These are phyloP conservation scores for Castanea crenata DNA, from an alignment of 306 rosid species.

Conservation along the genomic window DNA sequence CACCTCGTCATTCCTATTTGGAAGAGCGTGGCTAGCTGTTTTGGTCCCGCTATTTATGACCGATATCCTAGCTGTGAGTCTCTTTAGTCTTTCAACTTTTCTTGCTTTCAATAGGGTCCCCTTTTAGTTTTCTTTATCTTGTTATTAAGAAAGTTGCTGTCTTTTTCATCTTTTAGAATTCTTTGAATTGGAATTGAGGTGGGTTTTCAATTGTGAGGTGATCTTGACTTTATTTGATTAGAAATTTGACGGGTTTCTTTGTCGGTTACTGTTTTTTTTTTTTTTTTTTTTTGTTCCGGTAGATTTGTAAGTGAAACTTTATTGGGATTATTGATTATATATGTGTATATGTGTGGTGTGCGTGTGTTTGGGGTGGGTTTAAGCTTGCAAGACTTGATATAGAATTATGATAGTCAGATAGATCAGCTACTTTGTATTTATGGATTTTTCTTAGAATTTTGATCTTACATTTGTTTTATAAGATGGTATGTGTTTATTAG, in stretches of 20 bases:
- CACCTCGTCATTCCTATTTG: conserved; percentile 46
- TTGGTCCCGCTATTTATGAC: conserved; percentile 24
- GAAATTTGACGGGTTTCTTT: neutral
- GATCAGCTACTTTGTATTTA: neutral
- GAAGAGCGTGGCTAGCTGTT: conserved; percentile 29
- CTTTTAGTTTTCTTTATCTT: neutral
- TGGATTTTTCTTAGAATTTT: neutral
- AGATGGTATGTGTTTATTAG: neutral
- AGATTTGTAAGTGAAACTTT: neutral
- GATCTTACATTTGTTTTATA: neutral
- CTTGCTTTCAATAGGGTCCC: neutral
- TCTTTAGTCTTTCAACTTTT: no score
- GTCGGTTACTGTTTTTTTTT: neutral
- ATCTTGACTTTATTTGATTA: neutral
- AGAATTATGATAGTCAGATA: neutral
- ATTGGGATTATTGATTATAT: neutral
- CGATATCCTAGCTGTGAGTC: conserved; percentile 49
- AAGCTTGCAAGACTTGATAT: neutral
- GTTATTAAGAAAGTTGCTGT: neutral
- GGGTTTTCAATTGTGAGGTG: neutral
- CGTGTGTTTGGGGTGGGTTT: neutral
- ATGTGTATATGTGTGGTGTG: neutral
- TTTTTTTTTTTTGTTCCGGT: neutral
- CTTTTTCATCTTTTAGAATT: neutral
- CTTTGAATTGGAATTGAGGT: conserved; percentile 10